Evolutionary conservation across 2,329 filamentous ascomycete genomes (phyloP).

Genomic region (Sporothrix humicola): DNA sequence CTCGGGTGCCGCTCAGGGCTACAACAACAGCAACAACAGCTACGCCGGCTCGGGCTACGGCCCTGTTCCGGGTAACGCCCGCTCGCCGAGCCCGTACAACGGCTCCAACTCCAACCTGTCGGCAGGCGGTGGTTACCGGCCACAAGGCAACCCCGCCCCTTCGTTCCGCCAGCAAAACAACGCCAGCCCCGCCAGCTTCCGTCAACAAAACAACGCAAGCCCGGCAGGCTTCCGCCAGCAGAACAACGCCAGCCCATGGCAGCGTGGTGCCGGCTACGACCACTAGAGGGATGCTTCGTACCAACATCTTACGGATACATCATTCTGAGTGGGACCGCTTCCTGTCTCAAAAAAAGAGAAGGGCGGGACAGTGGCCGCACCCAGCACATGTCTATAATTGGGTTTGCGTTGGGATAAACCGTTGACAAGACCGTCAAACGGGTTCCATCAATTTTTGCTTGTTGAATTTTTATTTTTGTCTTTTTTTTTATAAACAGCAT

Average conservation of each 20-base stretch:
- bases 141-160: conserved; percentile 50
- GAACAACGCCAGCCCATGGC: conserved; percentile 55
- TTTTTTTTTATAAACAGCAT: conserved; percentile 18
- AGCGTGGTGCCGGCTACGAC: conserved; percentile 63
- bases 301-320: neutral
- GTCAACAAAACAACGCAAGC: conserved; percentile 41
- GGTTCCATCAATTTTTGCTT: neutral
- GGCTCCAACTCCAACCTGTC: conserved; percentile 39
- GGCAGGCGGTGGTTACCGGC: conserved; percentile 43
- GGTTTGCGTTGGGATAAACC: neutral
- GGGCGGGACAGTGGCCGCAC: neutral
- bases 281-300: conserved; percentile 35
- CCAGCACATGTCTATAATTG: neutral
- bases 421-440: neutral
- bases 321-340: neutral
- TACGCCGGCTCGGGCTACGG: conserved; percentile 14
- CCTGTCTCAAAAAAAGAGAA: neutral
- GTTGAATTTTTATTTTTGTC: neutral
- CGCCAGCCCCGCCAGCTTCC: conserved; percentile 43
- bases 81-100: conserved; percentile 43
- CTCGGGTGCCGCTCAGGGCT: conserved; percentile 32
- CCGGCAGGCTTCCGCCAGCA: conserved; percentile 40
- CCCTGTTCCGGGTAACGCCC: conserved; percentile 36
- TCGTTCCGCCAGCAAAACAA: conserved; percentile 39
- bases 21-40: conserved; percentile 32